Base-by-base conservation (phyloP, 169 alveolate species). In the Plasmodium vinckei region DNA sequence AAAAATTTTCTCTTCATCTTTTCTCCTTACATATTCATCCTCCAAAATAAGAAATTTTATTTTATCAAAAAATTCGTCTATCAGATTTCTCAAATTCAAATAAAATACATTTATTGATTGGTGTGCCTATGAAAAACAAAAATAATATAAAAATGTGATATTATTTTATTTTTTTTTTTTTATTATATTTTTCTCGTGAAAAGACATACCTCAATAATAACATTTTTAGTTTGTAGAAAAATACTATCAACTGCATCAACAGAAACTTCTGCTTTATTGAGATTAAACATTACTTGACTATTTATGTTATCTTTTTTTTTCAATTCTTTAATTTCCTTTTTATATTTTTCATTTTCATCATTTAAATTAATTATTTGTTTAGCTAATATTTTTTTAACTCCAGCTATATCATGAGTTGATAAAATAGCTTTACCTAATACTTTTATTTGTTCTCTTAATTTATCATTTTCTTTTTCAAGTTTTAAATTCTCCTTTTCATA, bases 301-400 rank as follows among this genome's bases (percentile, higher is more conserved):
- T 77, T 77, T 9, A 77, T 44, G 49, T 77, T 68, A 21, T 64
- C 51, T 5, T 64, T 53, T 12, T 77, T 51, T 21, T 49, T 54
- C 23, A 77, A 44, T 44, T 15, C 5, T 64, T 77, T 77, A n/a
- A 77, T 64, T 12, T 77, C 75, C 4, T 77, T 67, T 33, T 68
- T 63, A 53, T 61, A 77, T 64, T 77, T 77, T 61, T 77, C 88
- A 27, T 77, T 77, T 25, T 77, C 88, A 3, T 77, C 88, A 63
- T 77, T 42, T n/a, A 77, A 42, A 51, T 27, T 27, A 2, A 77
- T 57, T 54, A 77, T 46, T n/a, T 77, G 88, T 9, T 21, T 77
- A 0, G 88, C 88, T 7, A 77, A 46, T 1, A 63, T 13, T 53
- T 77, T 77, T 51, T 77, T 77, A 23, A 63, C 33, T 4, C 88